Percentiles rank a stretch among this genome's conserved stretches.
Evolutionary conservation across 495 filamentous ascomycete species (phyloP).

Genomic region (Evansstolkia leycettana): DNA sequence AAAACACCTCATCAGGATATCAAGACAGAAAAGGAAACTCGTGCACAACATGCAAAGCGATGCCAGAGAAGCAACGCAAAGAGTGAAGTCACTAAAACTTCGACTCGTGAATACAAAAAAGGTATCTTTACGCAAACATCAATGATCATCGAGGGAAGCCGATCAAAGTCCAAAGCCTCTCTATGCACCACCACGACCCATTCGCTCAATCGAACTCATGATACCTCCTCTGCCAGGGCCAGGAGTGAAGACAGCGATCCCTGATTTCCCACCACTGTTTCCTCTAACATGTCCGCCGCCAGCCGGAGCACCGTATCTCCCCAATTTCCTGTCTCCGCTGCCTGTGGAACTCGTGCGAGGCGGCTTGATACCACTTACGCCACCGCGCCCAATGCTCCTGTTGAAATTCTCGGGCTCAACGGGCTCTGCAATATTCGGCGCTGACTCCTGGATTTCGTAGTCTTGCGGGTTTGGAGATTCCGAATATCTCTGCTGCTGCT

Average conservation of each 20-base stretch:
- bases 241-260: conserved; percentile 31
- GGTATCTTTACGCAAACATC: conserved; percentile 2
- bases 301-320: conserved; percentile 17
- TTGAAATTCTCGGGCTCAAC: conserved; percentile 10
- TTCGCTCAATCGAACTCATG: conserved; percentile 61
- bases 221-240: conserved; percentile 45
- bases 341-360: conserved; percentile 13
- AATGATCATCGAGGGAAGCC: not conserved
- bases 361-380: conserved; percentile 22
- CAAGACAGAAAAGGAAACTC: no score
- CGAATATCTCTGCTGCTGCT: not conserved
- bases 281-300: conserved; percentile 19
- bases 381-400: conserved; percentile 15
- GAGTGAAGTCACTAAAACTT: no score
- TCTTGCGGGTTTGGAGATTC: conserved; percentile 3
- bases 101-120: conserved; percentile 1
- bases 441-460: conserved; percentile 2
- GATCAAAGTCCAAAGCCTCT: conserved; percentile 1
- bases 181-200: conserved; percentile 27
- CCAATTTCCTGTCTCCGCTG: conserved; percentile 19
- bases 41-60: no score
- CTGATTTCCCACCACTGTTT: conserved; percentile 29
- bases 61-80: no score
- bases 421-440: conserved; percentile 3
- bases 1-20: no score